A percentile compares a stretch with the other conserved stretches of the same genome.
Conservation (phyloP, 768 basidiomycete species). For the Pleurotus giganteus region DNA sequence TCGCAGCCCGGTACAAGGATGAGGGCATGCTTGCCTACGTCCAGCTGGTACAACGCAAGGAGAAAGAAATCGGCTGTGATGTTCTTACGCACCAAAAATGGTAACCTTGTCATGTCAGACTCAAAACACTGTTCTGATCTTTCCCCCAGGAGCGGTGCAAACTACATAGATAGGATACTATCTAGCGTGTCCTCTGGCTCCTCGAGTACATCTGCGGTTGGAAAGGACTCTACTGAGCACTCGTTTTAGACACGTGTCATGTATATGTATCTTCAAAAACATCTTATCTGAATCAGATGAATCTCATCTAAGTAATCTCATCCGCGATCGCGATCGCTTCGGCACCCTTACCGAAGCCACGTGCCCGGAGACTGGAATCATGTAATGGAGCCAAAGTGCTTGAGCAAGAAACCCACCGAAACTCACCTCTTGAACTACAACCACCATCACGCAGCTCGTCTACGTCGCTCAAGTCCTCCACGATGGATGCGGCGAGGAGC, state of each 20-base stretch:
- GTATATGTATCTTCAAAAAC: background rate
- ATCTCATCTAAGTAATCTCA: background rate
- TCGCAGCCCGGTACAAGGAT: slow-evolving; percentile 74
- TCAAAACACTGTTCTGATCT: too few relatives aligned
- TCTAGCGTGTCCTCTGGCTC: slow-evolving; percentile 84
- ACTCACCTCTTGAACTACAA: slow-evolving; percentile 6
- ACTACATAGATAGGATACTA: slow-evolving; percentile 86
- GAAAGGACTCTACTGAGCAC: slow-evolving; percentile 89
- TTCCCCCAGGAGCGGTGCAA: slow-evolving; percentile 91
- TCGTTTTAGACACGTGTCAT: slow-evolving; percentile 47
- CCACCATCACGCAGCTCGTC: background rate
- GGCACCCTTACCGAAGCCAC: slow-evolving; percentile 4
- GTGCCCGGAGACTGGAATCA: slow-evolving; percentile 3
- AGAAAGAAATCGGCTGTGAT: slow-evolving; percentile 85
- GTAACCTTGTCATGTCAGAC: too few relatives aligned
- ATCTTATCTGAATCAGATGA: background rate
- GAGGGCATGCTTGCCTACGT: slow-evolving; percentile 95
- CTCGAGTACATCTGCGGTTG: slow-evolving; percentile 80
- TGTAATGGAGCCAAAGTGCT: background rate
- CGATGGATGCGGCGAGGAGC: slow-evolving; percentile 37
- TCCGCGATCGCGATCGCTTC: background rate
- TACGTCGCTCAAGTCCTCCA: background rate
- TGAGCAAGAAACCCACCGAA: background rate
- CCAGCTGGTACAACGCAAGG: slow-evolving; percentile 81
- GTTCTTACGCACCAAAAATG: slow-evolving; percentile 95